Conservation (phyloP, 2,329 filamentous ascomycete genomes). For the Ploettnerulaceae sp. region DNA sequence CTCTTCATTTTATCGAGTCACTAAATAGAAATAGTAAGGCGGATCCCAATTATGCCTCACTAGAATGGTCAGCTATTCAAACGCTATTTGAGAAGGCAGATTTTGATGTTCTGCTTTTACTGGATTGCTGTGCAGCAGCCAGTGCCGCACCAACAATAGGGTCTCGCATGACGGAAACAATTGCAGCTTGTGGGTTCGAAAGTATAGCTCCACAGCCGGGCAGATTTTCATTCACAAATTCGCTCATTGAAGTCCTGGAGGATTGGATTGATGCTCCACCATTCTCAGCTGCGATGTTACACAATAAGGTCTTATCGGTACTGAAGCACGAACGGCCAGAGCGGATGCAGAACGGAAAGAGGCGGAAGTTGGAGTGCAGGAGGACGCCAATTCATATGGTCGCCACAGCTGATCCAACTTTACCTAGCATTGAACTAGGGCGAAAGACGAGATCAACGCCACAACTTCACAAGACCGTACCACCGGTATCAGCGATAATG, state of each 20-base stretch:
- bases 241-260: slow-evolving; percentile 22
- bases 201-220: slow-evolving; percentile 15
- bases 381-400: slow-evolving; percentile 14
- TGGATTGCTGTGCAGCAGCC: slow-evolving; percentile 22
- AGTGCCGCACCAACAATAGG: slow-evolving; percentile 16
- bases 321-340: slow-evolving; percentile 14
- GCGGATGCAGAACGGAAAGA: slow-evolving; percentile 10
- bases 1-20: not conserved
- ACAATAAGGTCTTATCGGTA: slow-evolving; percentile 17
- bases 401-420: slow-evolving; percentile 9
- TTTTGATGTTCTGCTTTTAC: slow-evolving; percentile 19
- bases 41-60: slow-evolving; percentile 15
- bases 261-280: slow-evolving; percentile 20
- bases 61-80: slow-evolving; percentile 24
- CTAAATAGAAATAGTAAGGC: slow-evolving; percentile 5
- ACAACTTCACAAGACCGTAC: not conserved
- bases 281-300: slow-evolving; percentile 24
- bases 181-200: slow-evolving; percentile 24
- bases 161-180: slow-evolving; percentile 20
- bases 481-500: no score
- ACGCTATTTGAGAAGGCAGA: slow-evolving; percentile 22
- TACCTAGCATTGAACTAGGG: slow-evolving; percentile 12
- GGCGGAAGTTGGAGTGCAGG: slow-evolving; percentile 11
- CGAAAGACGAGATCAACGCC: not conserved
- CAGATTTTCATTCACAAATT: slow-evolving; percentile 20